Evolutionary conservation across 1,284 basidiomycete species (phyloP), one percentile per base, ranked within the genome.

Genomic region (Cutaneotrichosporon mucoides): DNA sequence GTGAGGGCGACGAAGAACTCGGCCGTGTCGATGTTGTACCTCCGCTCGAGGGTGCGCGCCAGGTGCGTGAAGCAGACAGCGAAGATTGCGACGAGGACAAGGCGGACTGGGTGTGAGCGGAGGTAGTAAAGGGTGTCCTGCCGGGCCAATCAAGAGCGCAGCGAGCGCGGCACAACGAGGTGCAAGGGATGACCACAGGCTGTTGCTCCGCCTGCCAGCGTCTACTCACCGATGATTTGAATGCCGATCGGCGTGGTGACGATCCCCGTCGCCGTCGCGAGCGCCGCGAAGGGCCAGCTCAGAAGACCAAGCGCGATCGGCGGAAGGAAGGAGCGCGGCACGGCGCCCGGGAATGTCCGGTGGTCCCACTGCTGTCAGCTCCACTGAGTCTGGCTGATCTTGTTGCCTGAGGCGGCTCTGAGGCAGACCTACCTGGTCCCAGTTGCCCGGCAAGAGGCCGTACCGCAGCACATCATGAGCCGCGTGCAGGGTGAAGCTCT

Each of bases 401-500:
- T 10, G 15, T 15, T 1, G 3, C 10, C 34, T 0, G 24, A 24
- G 24, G 24, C 24, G 24, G 24, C 24, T 24, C 24, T 24, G 24
- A 24, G 24, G 24, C 24, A 24, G 2, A 60, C 64, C 50, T 52
- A 67, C 64, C 13, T 56, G 40, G 7, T 52, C n/a, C 16, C 64
- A 55, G 11, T 36, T 51, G 3, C 34, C 37, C 9, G 55, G 55
- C 13, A 37, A 56, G 12, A 88, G 69, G 9, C 91, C 91, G 67
- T 89, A 87, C 11, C 63, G 61, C 37, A 97, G 80, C 16, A 92
- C 81, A 76, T 99, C 95, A 73, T 96, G 91, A 0, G 84, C 85
- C 0, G 92, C 94, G 73, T 99, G 95, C 5, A 98, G 83, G 63
- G 89, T 93, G 82, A 98, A 97, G 72, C 88, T 91, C 79, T 99